A percentile compares a stretch with the other conserved stretches of the same genome.
phyloP scores from a whole-genome alignment of 495 filamentous ascomycete species.

The Podospora sp. region DNA sequence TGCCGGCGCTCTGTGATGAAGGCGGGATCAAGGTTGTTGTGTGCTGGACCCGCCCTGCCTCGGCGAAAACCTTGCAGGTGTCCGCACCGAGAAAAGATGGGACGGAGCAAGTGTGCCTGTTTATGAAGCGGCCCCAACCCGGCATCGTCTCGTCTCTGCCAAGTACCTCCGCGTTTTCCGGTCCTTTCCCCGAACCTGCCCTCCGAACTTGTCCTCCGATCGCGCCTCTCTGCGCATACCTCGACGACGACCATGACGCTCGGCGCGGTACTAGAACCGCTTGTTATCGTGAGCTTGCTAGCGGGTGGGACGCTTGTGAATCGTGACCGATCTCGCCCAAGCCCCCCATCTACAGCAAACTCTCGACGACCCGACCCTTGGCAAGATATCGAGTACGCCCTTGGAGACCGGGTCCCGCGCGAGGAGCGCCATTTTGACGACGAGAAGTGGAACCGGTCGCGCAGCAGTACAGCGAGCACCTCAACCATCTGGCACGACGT shows the following conservation, averaged over 20 bases:
- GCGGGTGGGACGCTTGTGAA: constrained; percentile 39
- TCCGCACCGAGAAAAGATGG: not conserved
- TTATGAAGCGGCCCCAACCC: not conserved
- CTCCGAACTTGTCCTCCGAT: not conserved
- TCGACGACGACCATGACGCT: constrained; percentile 29
- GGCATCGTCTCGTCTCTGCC: not conserved
- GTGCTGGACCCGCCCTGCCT: constrained; percentile 1
- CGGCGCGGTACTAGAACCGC: constrained; percentile 40
- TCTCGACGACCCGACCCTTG: constrained; percentile 24
- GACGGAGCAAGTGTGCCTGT: not conserved
- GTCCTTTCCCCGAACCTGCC: not conserved
- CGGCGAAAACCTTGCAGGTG: constrained; percentile 1
- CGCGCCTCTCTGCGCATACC: not conserved
- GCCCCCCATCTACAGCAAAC: constrained; percentile 3
- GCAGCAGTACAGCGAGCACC: constrained; percentile 27
- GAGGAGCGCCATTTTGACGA: constrained; percentile 1
- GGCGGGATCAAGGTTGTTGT: not conserved
- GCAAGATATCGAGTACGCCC: constrained; percentile 31
- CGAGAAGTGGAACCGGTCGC: constrained; percentile 17
- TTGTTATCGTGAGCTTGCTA: constrained; percentile 37
- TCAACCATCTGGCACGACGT: constrained; percentile 28
- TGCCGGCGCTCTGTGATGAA: not conserved
- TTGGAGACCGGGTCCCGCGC: constrained; percentile 6
- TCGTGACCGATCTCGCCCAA: constrained; percentile 28
- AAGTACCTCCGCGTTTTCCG: not conserved